Percentiles rank a stretch among this genome's conserved stretches.
Evolutionary conservation across 148 eudicot species (phyloP).

Genomic region (Rhododendron williamsianum): DNA sequence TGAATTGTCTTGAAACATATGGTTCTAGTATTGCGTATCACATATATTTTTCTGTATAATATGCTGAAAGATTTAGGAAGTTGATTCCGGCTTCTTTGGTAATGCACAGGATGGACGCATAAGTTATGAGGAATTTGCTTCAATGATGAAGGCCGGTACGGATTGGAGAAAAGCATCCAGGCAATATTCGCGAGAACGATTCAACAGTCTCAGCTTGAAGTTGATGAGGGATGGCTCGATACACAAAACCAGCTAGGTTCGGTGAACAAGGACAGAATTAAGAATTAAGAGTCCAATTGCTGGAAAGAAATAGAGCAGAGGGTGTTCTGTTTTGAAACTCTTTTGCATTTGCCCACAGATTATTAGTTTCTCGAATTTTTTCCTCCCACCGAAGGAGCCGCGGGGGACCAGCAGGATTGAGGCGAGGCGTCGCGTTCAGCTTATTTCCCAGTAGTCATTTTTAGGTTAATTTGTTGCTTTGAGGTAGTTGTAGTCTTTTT

Average conservation of each 20-base stretch:
- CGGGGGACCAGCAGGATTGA: neutral
- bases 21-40: neutral
- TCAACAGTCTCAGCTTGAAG: slow-evolving; percentile 72
- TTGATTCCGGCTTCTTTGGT: slow-evolving; percentile 2
- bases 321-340: neutral
- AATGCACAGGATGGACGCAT: slow-evolving; percentile 65
- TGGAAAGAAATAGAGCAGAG: neutral
- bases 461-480: slow-evolving; percentile 8
- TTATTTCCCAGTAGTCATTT: neutral
- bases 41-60: neutral
- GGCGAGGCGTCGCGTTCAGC: neutral
- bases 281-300: neutral
- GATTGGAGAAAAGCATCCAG: slow-evolving; percentile 86
- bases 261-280: slow-evolving; percentile 20
- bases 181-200: slow-evolving; percentile 77
- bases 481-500: slow-evolving; percentile 5
- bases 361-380: neutral
- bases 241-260: slow-evolving; percentile 30
- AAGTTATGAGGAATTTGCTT: slow-evolving; percentile 71
- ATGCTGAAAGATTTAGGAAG: neutral
- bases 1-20: neutral
- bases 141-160: slow-evolving; percentile 87
- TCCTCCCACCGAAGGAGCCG: neutral
- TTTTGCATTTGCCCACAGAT: neutral
- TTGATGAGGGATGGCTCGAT: slow-evolving; percentile 61